A percentile compares a stretch with the other conserved stretches of the same genome.
These are phyloP conservation scores for Westerdykella ornata DNA, from an alignment of 2,329 filamentous ascomycete genomes.

Conservation along the genomic window DNA sequence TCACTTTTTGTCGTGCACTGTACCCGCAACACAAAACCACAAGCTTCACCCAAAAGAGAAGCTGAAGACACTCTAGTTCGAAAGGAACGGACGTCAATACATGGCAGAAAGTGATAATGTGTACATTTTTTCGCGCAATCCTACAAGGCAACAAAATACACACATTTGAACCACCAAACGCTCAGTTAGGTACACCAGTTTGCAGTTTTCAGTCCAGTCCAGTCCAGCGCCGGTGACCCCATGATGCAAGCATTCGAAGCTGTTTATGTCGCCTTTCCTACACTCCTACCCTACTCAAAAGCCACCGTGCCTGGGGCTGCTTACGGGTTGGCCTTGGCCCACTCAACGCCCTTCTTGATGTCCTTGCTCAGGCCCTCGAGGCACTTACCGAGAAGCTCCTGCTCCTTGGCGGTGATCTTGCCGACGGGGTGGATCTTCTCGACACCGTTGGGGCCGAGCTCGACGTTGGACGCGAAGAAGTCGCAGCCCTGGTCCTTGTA, in stretches of 20 bases:
- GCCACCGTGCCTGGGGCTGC: background rate
- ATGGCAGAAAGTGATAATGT: background rate
- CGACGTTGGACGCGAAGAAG: slow-evolving; percentile 93
- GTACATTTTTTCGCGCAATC: slow-evolving; percentile 9
- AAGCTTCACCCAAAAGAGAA: no score
- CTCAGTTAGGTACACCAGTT: slow-evolving; percentile 4
- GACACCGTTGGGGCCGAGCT: slow-evolving; percentile 93
- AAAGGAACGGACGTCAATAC: no score
- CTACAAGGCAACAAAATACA: slow-evolving; percentile 12
- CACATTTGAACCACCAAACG: slow-evolving; percentile 5
- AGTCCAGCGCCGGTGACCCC: slow-evolving; percentile 14
- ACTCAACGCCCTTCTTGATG: slow-evolving; percentile 82
- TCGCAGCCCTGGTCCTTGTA: slow-evolving; percentile 98
- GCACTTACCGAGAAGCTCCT: slow-evolving; percentile 81
- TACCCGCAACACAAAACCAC: no score
- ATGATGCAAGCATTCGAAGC: slow-evolving; percentile 16
- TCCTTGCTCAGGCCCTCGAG: slow-evolving; percentile 82
- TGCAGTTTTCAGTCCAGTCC: slow-evolving; percentile 13
- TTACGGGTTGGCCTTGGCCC: slow-evolving; percentile 53
- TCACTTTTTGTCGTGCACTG: no score
- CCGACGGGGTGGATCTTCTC: slow-evolving; percentile 88
- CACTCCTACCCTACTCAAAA: slow-evolving; percentile 1
- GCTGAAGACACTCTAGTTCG: no score
- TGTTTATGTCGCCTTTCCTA: slow-evolving; percentile 4
- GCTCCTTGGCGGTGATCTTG: slow-evolving; percentile 74